A percentile compares a stretch with the other conserved stretches of the same genome.
These are phyloP conservation scores for Fusarium cicatricum DNA, from an alignment of 2,329 filamentous ascomycete genomes.

Conservation along the genomic window DNA sequence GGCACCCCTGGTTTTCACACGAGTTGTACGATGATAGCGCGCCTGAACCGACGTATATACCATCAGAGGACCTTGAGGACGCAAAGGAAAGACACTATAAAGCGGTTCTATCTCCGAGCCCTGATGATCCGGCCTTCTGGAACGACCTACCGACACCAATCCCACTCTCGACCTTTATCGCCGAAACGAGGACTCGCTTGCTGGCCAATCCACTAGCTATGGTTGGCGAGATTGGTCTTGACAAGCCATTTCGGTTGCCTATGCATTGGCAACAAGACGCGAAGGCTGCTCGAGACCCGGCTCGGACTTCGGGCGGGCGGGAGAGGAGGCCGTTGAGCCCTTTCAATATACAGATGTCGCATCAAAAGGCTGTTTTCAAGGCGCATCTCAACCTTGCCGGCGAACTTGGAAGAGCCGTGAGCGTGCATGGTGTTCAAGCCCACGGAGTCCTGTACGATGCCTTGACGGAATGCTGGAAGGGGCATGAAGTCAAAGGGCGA, in stretches of 20 bases:
- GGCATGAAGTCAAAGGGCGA: slow-evolving; percentile 67
- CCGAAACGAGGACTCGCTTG: slow-evolving; percentile 63
- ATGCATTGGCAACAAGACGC: slow-evolving; percentile 57
- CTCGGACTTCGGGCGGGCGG: slow-evolving; percentile 70
- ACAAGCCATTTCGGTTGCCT: slow-evolving; percentile 76
- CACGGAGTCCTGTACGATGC: slow-evolving; percentile 73
- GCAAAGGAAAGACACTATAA: slow-evolving; percentile 35
- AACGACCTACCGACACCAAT: slow-evolving; percentile 63
- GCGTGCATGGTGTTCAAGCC: slow-evolving; percentile 75
- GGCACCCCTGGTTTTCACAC: slow-evolving; percentile 40
- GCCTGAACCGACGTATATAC: background rate
- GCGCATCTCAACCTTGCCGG: slow-evolving; percentile 74
- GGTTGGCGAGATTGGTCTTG: slow-evolving; percentile 77
- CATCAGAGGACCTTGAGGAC: background rate
- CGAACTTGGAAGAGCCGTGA: slow-evolving; percentile 68
- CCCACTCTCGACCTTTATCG: slow-evolving; percentile 64
- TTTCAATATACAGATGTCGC: slow-evolving; percentile 68
- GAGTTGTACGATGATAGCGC: slow-evolving; percentile 32
- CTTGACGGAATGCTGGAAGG: slow-evolving; percentile 68
- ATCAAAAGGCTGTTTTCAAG: slow-evolving; percentile 70
- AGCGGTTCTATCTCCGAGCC: slow-evolving; percentile 18
- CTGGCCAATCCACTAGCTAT: slow-evolving; percentile 66
- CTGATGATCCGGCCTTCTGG: slow-evolving; percentile 31
- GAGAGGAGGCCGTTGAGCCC: slow-evolving; percentile 72
- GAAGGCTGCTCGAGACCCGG: slow-evolving; percentile 24